Conservation (phyloP, 1,284 basidiomycete species). For the Earliella scabrosa region DNA sequence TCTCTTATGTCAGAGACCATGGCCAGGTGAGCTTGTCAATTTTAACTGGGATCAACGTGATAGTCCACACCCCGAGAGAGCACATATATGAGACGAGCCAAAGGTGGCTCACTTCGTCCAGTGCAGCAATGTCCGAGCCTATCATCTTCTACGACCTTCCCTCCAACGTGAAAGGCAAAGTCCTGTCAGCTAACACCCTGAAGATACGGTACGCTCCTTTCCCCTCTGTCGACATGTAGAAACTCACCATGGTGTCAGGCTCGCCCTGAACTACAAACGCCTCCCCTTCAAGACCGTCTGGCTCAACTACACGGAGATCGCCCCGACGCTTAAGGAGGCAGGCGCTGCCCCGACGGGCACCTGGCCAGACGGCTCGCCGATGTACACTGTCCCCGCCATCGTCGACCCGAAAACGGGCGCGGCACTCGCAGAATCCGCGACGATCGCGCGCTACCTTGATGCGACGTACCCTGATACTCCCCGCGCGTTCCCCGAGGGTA, state of each 20-base stretch:
- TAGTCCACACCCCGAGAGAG: too few relatives aligned
- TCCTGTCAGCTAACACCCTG: conserved; percentile 8
- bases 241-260: conserved; percentile 6
- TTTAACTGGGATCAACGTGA: too few relatives aligned
- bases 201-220: background rate
- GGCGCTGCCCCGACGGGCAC: conserved; percentile 23
- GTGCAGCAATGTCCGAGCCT: conserved; percentile 5
- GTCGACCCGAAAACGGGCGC: conserved; percentile 36
- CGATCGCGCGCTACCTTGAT: conserved; percentile 53
- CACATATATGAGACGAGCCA: too few relatives aligned
- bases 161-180: conserved; percentile 17
- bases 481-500: conserved; percentile 31
- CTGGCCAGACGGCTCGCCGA: conserved; percentile 14
- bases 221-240: too few relatives aligned
- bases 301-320: conserved; percentile 29
- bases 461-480: conserved; percentile 45
- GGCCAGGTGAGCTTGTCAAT: too few relatives aligned
- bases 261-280: conserved; percentile 30
- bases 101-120: too few relatives aligned
- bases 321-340: conserved; percentile 5
- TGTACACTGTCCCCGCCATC: conserved; percentile 26
- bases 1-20: too few relatives aligned
- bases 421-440: conserved; percentile 42
- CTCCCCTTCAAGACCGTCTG: conserved; percentile 29
- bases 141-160: conserved; percentile 34